Evolutionary conservation across 345 rosid species (phyloP), one percentile per base, ranked within the genome.

Genomic region (rapeseed (Brassica napus)): DNA sequence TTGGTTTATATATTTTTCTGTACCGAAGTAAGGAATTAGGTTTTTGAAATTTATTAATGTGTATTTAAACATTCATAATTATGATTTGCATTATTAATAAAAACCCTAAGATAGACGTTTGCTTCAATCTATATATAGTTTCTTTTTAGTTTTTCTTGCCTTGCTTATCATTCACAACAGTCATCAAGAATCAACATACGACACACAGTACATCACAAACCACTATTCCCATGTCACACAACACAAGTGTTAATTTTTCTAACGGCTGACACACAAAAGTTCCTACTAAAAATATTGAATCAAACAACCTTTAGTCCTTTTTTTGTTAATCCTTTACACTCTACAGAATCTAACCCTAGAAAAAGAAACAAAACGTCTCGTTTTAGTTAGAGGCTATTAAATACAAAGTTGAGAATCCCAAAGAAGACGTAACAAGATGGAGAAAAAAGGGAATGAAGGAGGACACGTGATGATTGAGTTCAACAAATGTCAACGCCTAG

Each of bases 401-500:
- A 24, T 8, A 24, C 30, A 77, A 69, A 69, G 58, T 9, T 35
- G 58, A 70, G 21, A 7, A 63, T 52, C 16, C 12, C 54, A 63
- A 63, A 42, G n/a, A 10, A 68, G 37, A 30, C 21, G 74, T 55
- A 60, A 59, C 12, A 39, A 76, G 58, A 35, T 42, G 9, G 34
- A 44, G 63, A n/a, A 68, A 31, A 35, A 9, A 39, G 59, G 47
- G 72, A 66, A 67, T 72, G 65, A 65, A 79, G 21, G 47, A 79
- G 21, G 34, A 79, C 74, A 79, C 82, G 74, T 73, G 16, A 59
- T 37, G 59, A 74, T 26, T 35, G 60, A 18, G 37, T 6, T 57
- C 44, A n/a, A 65, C 74, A 60, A 83, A 75, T 78, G 86, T 84
- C 86, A 84, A 81, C 86, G 73, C 64, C 32, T 66, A 72, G 60